Base-by-base conservation (phyloP, 2,329 filamentous ascomycete genomes). In the Penicillium sp. region DNA sequence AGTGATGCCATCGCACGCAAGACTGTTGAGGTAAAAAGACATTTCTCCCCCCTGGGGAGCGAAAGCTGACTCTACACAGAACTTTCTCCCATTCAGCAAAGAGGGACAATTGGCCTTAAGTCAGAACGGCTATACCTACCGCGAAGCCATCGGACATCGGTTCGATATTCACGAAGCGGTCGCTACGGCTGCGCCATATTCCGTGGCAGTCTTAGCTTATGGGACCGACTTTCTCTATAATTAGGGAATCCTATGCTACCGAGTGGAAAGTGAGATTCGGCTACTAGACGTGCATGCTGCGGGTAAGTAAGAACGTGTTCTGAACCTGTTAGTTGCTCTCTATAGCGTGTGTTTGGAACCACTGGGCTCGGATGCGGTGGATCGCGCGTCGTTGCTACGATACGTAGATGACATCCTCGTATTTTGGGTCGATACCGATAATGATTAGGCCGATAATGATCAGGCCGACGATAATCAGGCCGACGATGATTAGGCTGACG, bases 171-270 rank as follows among this genome's bases (percentile, higher is more conserved):
- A 82, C 51, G 72, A 82, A 49, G 85, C 88, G 20, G 75, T 89
- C 46, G 79, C 84, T 3, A 79, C 77, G 22, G 86, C 85, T 4
- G 73, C 78, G 31, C 89, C 89, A 0, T 90, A 84, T 66, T 79
- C 83, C 0, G 81, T 82, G 14, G 81, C 81, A 2, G 75, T 86
- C 0, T 67, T 90, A 27, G 87, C 81, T 3, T 75, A 83, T 49
- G 86, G 81, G 3, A 80, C 84, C 23, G 77, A 79, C 3, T 90
- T 87, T 69, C 69, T 85, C 2, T 90, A 88, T 67, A 75, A 77
- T 18, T 79, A 84, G 54, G 87, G 88, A 6, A 77, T 83, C 9
- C 73, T 92, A 15, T 89, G 87, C 62, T 88, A 90, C 65, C 79
- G 83, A 9, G 67, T 78, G 37, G 77, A 79, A 49, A 71, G 74